Base-by-base conservation (phyloP, 371 early-diverging fungal genomes). In the Saksenaea oblongispora region DNA sequence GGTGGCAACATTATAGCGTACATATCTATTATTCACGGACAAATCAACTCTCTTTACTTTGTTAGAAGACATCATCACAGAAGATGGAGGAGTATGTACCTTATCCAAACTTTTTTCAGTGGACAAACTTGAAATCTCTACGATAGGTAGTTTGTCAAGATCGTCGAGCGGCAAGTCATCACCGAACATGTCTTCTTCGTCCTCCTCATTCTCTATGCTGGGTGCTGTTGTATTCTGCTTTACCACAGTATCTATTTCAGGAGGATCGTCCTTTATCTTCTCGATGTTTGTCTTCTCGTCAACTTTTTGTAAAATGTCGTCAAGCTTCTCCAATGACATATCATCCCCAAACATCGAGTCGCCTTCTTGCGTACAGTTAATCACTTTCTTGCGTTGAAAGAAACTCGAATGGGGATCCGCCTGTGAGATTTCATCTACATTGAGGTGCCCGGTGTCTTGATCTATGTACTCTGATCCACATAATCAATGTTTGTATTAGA, bases 101-200 rank as follows among this genome's bases (percentile, higher is more conserved):
- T 41, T 28, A 5, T 17, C 26, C 28, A 17, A 4, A 24, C 5
- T 37, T 14, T 2, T 14, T n/a, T 22, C 17, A 27, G n/a, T 9
- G 26, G 15, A n/a, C 28, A 14, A 22, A 34, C 7, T 3, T 34
- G 13, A 14, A 26, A n/a, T 41, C 28, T 42, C 17, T 56, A 18
- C 10, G 53, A 57, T n/a, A 10, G 47, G 22, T 8, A 22, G 27
- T 34, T 51, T 61, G 17, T 77, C 71, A 5, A 75, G 36, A 13
- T 78, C 67, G 13, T 78, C 74, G 3, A 71, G 18, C 18, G 64
- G 70, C 34, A 80, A 57, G 61, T 80, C 81, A 17, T 78, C 78
- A 5, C 72, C 78, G 67, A 80, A 80, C 68, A 78, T 72, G 39
- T 65, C 72, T 17, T 74, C 76, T 24, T 76, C 76, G 11, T 67